Evolutionary conservation across 1,284 basidiomycete genomes (phyloP), one percentile per base, ranked within the genome.

Genomic region (Sporisorium graminicola): DNA sequence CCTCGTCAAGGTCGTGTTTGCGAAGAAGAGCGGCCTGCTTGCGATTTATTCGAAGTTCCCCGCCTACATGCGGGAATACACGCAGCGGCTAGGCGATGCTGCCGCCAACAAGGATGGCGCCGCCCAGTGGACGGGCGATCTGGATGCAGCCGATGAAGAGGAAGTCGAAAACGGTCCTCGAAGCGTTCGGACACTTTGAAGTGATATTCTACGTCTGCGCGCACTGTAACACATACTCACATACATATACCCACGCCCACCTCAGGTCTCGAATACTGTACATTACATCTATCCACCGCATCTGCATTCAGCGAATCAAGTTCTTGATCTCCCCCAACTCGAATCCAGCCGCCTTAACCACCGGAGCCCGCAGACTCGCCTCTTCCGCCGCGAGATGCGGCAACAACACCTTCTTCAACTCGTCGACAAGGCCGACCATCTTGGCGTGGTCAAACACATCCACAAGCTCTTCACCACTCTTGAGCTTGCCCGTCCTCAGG

Each of bases 341-440:
- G 26, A 75, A 78, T 4, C 79, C 79, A 22, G 77, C 77, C 7
- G 55, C 51, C 27, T 74, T 71, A 3, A 81, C 65, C n/a, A 65
- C 70, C 2, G 43, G 47, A 3, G 79, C 71, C 10, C 74, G 50
- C 5, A 81, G 47, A 53, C 67, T 72, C n/a, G 62, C 65, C 60
- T 81, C 79, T 24, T 81, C 79, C 14, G 74, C 79, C 33, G 66
- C 65, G 10, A 81, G 55, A 63, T 81, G 79, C 9, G 73, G 77
- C 54, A 81, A 57, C 26, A 81, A 40, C 3, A 70, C 55, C n/a
- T 29, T 26, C n/a, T 61, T 68, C 33, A 81, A 55, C 18, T 55
- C 53, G 5, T 60, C 54, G 0, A 76, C 55, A 27, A 73, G 44
- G 5, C 16, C 47, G 2, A 40, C 42, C 57, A 80, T 65, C 43